A percentile compares a stretch with the other conserved stretches of the same genome.
Conservation (phyloP, 2,329 filamentous ascomycete genomes). For the Aspergillus hortae region DNA sequence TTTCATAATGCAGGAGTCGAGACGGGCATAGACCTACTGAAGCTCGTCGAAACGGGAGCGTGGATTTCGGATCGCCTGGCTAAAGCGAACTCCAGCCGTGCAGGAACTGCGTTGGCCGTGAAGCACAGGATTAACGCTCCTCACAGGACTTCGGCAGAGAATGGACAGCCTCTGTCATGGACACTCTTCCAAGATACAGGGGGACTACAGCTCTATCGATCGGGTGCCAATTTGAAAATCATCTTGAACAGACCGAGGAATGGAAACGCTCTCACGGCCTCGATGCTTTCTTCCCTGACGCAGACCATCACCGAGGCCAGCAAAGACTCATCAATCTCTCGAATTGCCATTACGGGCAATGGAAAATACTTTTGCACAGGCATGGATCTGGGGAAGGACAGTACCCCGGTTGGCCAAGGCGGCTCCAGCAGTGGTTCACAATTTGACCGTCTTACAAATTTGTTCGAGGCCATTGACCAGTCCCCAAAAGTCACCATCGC, state of each 20-base stretch:
- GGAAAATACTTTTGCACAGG: constrained; percentile 44
- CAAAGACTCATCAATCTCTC: constrained; percentile 26
- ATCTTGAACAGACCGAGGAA: constrained; percentile 35
- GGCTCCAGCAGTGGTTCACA: constrained; percentile 16
- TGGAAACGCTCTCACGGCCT: constrained; percentile 38
- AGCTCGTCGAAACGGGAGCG: constrained; percentile 63
- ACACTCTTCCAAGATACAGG: constrained; percentile 15
- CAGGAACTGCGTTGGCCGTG: constrained; percentile 16
- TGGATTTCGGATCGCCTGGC: constrained; percentile 56
- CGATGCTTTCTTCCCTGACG: constrained; percentile 35
- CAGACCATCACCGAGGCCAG: constrained; percentile 21
- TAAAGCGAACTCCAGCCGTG: constrained; percentile 20
- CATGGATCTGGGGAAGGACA: constrained; percentile 33
- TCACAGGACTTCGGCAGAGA: background rate
- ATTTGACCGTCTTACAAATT: constrained; percentile 18
- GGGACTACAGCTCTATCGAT: constrained; percentile 26
- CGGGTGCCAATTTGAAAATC: constrained; percentile 29
- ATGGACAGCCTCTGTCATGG: constrained; percentile 13
- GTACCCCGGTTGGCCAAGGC: constrained; percentile 18
- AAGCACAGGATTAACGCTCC: background rate
- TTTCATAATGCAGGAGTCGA: constrained; percentile 59
- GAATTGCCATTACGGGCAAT: constrained; percentile 33
- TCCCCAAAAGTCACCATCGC: constrained; percentile 43
- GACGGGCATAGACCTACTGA: constrained; percentile 65
- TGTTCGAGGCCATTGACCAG: constrained; percentile 39